Conservation (phyloP, 2,329 filamentous ascomycete genomes). For the Cladosporium sp. region DNA sequence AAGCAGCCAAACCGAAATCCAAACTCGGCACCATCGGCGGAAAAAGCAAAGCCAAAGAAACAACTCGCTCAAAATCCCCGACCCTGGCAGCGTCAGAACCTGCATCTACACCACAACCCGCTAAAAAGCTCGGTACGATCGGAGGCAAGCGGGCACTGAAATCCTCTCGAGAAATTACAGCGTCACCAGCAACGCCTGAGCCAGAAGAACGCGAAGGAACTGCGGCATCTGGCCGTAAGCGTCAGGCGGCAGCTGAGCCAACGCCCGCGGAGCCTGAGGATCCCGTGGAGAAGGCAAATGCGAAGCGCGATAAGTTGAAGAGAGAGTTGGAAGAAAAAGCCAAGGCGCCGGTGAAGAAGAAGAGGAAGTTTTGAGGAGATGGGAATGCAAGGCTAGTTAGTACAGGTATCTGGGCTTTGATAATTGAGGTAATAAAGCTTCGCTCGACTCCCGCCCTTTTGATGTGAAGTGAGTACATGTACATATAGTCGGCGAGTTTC, state of each 20-base stretch:
- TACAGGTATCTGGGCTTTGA: neutral
- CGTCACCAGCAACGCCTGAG: neutral
- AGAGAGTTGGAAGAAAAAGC: constrained; percentile 48
- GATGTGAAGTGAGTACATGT: too few relatives aligned
- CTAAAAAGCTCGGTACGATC: constrained; percentile 20
- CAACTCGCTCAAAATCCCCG: neutral
- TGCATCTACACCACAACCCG: neutral
- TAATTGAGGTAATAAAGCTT: too few relatives aligned
- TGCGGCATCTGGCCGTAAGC: neutral
- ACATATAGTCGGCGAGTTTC: too few relatives aligned
- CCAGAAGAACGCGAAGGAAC: neutral
- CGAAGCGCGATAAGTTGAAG: constrained; percentile 55
- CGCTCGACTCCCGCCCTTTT: too few relatives aligned
- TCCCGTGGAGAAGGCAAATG: constrained; percentile 48
- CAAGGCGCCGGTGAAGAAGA: constrained; percentile 54
- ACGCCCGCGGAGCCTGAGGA: constrained; percentile 21
- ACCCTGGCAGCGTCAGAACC: neutral
- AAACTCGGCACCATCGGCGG: constrained; percentile 22
- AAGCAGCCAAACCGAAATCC: constrained; percentile 13
- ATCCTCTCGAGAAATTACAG: neutral
- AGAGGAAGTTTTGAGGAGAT: constrained; percentile 47
- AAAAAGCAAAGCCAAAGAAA: constrained; percentile 9
- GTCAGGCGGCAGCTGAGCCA: neutral
- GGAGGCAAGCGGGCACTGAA: constrained; percentile 14
- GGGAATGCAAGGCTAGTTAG: neutral